Percentiles rank a stretch among this genome's conserved stretches.
Evolutionary conservation across 1,139 yeast genomes (phyloP).

Genomic region (Pichia sp.): DNA sequence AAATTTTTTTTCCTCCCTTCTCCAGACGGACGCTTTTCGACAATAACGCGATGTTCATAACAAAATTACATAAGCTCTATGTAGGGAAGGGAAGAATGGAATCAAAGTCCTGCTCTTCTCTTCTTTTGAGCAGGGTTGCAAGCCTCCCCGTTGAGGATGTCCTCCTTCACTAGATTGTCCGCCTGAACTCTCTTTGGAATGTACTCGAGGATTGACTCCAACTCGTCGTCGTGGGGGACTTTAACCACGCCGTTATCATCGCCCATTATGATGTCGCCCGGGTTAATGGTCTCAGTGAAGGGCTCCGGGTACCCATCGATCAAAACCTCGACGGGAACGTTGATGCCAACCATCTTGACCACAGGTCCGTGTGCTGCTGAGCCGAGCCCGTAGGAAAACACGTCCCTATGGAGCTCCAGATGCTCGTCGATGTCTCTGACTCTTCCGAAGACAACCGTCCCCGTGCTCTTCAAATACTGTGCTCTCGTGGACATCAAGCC

Average conservation of each 20-base stretch:
- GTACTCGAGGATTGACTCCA: slow-evolving; percentile 44
- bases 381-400: slow-evolving; percentile 78
- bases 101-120: slow-evolving; percentile 39
- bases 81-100: no score
- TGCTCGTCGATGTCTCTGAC: slow-evolving; percentile 83
- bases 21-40: background rate
- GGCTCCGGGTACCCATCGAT: slow-evolving; percentile 35
- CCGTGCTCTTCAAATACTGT: slow-evolving; percentile 59
- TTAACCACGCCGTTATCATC: slow-evolving; percentile 79
- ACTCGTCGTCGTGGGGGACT: slow-evolving; percentile 35
- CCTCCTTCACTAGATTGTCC: slow-evolving; percentile 68
- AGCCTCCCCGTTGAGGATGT: slow-evolving; percentile 59
- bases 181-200: slow-evolving; percentile 69
- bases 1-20: background rate
- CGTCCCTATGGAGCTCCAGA: slow-evolving; percentile 60
- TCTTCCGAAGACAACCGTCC: slow-evolving; percentile 78
- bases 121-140: slow-evolving; percentile 64
- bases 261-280: slow-evolving; percentile 71
- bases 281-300: slow-evolving; percentile 39
- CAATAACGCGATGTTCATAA: background rate
- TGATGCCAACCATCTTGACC: slow-evolving; percentile 75
- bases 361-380: slow-evolving; percentile 75
- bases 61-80: background rate
- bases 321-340: slow-evolving; percentile 58
- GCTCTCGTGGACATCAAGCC: slow-evolving; percentile 94